Evolutionary conservation across 1,284 basidiomycete genomes (phyloP).

Genomic region (Salmacisia buchloeana): DNA sequence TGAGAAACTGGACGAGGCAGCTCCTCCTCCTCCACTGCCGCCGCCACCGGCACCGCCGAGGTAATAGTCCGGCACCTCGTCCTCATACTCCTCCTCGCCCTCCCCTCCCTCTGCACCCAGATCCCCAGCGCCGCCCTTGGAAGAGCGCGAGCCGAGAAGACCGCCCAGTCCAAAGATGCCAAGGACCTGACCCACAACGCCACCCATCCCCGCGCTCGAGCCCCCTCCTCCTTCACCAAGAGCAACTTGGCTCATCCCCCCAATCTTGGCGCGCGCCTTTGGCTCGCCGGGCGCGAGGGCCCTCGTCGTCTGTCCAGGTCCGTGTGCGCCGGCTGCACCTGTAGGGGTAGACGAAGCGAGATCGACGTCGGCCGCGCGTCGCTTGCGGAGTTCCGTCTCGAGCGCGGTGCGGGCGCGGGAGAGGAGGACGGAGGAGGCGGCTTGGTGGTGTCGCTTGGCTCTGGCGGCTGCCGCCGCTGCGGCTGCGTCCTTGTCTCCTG

Average conservation of each 20-base stretch:
- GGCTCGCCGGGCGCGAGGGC: conserved; percentile 23
- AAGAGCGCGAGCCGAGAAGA: conserved; percentile 13
- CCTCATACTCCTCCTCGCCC: conserved; percentile 34
- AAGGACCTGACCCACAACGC: background rate
- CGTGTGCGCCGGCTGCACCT: too few relatives aligned
- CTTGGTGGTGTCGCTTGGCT: conserved; percentile 28
- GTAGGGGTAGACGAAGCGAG: background rate
- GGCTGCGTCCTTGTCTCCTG: background rate
- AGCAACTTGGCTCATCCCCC: conserved; percentile 34
- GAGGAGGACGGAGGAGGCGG: conserved; percentile 32
- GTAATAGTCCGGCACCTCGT: conserved; percentile 38
- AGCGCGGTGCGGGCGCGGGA: conserved; percentile 37
- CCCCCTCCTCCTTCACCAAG: background rate
- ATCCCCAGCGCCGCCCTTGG: background rate
- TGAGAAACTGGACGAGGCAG: conserved; percentile 17
- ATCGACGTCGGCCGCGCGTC: conserved; percentile 22
- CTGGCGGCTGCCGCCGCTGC: conserved; percentile 19
- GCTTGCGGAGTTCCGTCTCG: conserved; percentile 31
- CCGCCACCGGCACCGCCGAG: conserved; percentile 19
- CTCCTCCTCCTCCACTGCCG: conserved; percentile 2
- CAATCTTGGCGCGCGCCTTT: conserved; percentile 32
- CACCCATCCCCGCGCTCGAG: background rate
- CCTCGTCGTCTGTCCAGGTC: conserved; percentile 12
- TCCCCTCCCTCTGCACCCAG: conserved; percentile 17
- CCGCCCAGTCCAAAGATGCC: conserved; percentile 13